Percentiles rank a stretch among this genome's conserved stretches.
Evolutionary conservation across 441 rosid species (phyloP).

Genomic region (Hura crepitans): DNA sequence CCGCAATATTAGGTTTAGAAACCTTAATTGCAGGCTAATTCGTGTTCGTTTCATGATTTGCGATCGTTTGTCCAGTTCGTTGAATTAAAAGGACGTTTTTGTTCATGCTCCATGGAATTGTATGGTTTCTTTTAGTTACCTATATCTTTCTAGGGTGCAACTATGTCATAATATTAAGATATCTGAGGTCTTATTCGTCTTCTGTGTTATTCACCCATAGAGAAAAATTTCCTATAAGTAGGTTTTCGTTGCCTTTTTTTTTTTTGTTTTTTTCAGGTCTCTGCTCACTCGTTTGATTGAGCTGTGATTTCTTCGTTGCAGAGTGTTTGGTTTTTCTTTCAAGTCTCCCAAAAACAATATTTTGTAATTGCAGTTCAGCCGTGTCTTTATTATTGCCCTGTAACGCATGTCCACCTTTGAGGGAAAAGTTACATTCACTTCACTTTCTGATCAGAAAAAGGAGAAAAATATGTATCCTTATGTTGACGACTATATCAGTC

Average conservation of each 20-base stretch:
- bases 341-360: background rate
- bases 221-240: too few species aligned
- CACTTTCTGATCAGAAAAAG: conserved; percentile 35
- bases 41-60: background rate
- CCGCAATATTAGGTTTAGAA: background rate
- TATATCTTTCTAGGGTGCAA: background rate
- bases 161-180: background rate
- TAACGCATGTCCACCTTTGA: conserved; percentile 47
- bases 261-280: background rate
- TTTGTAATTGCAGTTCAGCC: conserved; percentile 6
- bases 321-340: background rate
- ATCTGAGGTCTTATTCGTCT: background rate
- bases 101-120: background rate
- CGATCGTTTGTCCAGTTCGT: background rate
- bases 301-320: background rate
- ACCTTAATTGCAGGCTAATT: background rate
- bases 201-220: background rate
- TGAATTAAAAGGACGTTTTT: background rate
- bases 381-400: background rate
- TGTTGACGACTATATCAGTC: conserved; percentile 38
- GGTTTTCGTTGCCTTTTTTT: background rate
- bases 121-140: too few species aligned
- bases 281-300: background rate
- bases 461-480: conserved; percentile 32
- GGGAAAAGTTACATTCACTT: conserved; percentile 44